These are phyloP conservation scores for Protoeuglena noctilucae DNA, from an alignment of 139 green algal genomes.

Conservation along the genomic window DNA sequence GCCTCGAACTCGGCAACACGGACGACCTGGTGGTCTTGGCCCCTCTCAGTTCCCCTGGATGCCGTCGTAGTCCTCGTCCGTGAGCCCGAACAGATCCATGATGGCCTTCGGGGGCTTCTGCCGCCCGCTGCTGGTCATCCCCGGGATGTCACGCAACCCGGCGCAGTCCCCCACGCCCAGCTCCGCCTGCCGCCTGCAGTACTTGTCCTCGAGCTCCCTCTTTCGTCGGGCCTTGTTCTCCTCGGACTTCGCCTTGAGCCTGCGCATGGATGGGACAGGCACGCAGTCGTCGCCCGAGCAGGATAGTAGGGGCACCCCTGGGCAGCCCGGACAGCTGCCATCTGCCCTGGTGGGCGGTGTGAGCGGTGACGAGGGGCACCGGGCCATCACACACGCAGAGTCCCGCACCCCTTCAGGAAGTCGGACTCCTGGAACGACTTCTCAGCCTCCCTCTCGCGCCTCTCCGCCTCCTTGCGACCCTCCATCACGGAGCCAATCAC, in stretches of 20 bases:
- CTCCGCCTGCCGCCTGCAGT: conserved; percentile 55
- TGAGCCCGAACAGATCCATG: neutral
- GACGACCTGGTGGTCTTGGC: too few species aligned
- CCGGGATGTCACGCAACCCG: conserved; percentile 24
- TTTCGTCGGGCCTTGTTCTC: conserved; percentile 23
- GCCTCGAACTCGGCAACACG: too few species aligned
- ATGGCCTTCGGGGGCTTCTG: neutral
- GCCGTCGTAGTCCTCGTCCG: neutral
- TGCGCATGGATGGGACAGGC: too few species aligned
- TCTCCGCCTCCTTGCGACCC: conserved; percentile 4
- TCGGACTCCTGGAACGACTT: conserved; percentile 18
- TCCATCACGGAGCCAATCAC: too few species aligned
- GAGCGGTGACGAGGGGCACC: too few species aligned
- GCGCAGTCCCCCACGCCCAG: conserved; percentile 57
- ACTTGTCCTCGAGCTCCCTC: conserved; percentile 36
- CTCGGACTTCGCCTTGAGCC: conserved; percentile 12
- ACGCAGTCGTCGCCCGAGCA: too few species aligned
- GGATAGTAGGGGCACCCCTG: too few species aligned
- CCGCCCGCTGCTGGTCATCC: too few species aligned
- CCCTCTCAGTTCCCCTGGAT: too few species aligned
- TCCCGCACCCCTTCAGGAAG: conserved; percentile 16
- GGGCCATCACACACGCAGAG: too few species aligned
- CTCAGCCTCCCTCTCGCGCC: conserved; percentile 9
- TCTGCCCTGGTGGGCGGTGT: too few species aligned
- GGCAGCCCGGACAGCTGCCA: too few species aligned